phyloP scores from a whole-genome alignment of 495 filamentous ascomycete species.

The Darksidea phi region DNA sequence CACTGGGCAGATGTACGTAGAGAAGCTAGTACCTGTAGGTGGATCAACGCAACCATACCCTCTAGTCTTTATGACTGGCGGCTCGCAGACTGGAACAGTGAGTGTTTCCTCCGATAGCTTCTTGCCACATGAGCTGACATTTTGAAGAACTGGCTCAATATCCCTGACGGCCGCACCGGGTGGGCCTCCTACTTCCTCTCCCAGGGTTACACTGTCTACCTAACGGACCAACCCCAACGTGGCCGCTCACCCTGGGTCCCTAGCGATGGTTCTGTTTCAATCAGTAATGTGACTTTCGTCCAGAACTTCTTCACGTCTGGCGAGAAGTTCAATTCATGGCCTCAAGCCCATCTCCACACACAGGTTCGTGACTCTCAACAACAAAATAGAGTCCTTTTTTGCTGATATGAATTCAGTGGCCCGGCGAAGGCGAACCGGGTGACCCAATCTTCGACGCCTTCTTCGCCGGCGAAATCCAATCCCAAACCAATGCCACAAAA shows the following conservation, averaged over 20 bases:
- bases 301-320: constrained; percentile 47
- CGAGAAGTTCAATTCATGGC: constrained; percentile 44
- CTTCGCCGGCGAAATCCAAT: constrained; percentile 42
- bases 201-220: constrained; percentile 49
- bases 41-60: no score
- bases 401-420: no score
- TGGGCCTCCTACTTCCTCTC: constrained; percentile 52
- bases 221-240: constrained; percentile 49
- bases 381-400: no score
- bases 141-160: constrained; percentile 45
- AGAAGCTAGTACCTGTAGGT: no score
- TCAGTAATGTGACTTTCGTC: constrained; percentile 42
- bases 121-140: no score
- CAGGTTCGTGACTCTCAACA: no score
- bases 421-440: constrained; percentile 46
- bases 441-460: constrained; percentile 51
- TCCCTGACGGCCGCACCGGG: constrained; percentile 50
- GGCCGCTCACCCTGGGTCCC: constrained; percentile 47
- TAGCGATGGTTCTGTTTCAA: constrained; percentile 36
- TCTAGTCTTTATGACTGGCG: no score
- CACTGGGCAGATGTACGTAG: no score
- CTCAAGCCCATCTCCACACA: constrained; percentile 49
- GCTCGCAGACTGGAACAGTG: no score
- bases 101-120: no score
- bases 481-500: constrained; percentile 25